Conservation (phyloP, 371 early-diverging fungal genomes). For the Mortierella sp. region DNA sequence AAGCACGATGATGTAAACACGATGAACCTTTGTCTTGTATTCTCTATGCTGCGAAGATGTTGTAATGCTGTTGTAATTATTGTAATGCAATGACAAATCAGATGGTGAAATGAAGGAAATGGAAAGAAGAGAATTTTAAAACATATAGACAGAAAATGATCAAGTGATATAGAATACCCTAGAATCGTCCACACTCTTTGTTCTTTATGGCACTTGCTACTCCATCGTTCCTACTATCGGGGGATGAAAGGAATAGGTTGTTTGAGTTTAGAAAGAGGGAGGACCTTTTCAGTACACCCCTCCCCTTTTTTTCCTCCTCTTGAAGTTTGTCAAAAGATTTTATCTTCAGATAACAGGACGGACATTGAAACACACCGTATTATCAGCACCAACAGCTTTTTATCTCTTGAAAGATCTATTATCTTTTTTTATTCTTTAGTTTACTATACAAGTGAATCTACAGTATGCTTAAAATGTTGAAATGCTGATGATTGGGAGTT, state of each 20-base stretch:
- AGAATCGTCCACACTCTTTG: not conserved
- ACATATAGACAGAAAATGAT: too few relatives aligned
- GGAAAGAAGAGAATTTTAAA: not conserved
- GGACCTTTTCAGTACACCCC: not conserved
- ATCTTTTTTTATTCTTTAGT: not conserved
- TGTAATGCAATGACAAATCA: not conserved
- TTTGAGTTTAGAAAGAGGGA: not conserved
- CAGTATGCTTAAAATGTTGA: not conserved
- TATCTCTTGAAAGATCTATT: too few relatives aligned
- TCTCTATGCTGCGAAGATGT: not conserved
- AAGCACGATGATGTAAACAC: slow-evolving; percentile 19
- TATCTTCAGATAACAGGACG: not conserved
- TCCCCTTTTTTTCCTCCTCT: slow-evolving; percentile 1
- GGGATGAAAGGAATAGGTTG: not conserved
- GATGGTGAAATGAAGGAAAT: not conserved
- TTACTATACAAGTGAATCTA: not conserved
- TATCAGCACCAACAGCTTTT: not conserved
- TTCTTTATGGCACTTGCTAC: not conserved
- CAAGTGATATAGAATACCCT: not conserved
- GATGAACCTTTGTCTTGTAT: not conserved
- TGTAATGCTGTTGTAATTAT: not conserved
- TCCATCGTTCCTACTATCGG: not conserved
- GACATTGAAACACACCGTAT: not conserved
- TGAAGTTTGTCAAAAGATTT: not conserved
- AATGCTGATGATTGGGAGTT: not conserved